Evolutionary conservation across 495 filamentous ascomycete genomes (phyloP).

Genomic region (Penicillium lividum): DNA sequence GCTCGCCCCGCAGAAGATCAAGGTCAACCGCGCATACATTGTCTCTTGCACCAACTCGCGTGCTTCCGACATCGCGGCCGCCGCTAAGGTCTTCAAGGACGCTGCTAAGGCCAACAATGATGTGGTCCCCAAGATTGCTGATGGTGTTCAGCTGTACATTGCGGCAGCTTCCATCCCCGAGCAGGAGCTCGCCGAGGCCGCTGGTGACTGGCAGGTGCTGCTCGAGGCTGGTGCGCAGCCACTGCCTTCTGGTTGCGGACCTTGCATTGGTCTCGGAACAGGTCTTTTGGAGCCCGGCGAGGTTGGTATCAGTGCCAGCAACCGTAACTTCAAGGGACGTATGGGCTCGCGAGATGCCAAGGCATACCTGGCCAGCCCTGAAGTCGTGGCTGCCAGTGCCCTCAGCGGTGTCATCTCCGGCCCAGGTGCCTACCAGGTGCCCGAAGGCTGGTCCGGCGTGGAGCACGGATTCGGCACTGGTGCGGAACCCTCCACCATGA

Average conservation of each 20-base stretch:
- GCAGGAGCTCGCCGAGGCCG: slow-evolving; percentile 74
- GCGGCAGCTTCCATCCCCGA: slow-evolving; percentile 83
- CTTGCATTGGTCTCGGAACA: slow-evolving; percentile 83
- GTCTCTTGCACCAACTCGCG: slow-evolving; percentile 91
- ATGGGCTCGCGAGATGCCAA: slow-evolving; percentile 84
- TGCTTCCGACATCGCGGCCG: slow-evolving; percentile 77
- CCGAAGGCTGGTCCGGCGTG: slow-evolving; percentile 65
- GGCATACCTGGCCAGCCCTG: slow-evolving; percentile 87
- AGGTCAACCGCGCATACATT: slow-evolving; percentile 83
- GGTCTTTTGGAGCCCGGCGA: slow-evolving; percentile 84
- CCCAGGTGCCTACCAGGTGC: slow-evolving; percentile 77
- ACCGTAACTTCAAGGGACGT: slow-evolving; percentile 92
- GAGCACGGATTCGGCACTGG: slow-evolving; percentile 72
- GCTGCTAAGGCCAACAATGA: slow-evolving; percentile 59
- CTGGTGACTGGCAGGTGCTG: slow-evolving; percentile 85
- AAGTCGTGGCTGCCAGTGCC: slow-evolving; percentile 89
- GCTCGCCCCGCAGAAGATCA: slow-evolving; percentile 71
- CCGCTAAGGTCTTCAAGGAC: slow-evolving; percentile 84
- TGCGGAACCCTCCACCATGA: slow-evolving; percentile 57
- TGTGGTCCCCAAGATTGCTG: slow-evolving; percentile 70
- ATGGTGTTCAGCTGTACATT: slow-evolving; percentile 85
- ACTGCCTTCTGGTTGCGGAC: slow-evolving; percentile 79
- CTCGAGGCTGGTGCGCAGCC: slow-evolving; percentile 76
- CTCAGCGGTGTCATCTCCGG: slow-evolving; percentile 74
- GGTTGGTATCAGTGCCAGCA: slow-evolving; percentile 84